Base-by-base conservation (phyloP, 1,139 yeast genomes). In the Citeromyces hawaiiensis region DNA sequence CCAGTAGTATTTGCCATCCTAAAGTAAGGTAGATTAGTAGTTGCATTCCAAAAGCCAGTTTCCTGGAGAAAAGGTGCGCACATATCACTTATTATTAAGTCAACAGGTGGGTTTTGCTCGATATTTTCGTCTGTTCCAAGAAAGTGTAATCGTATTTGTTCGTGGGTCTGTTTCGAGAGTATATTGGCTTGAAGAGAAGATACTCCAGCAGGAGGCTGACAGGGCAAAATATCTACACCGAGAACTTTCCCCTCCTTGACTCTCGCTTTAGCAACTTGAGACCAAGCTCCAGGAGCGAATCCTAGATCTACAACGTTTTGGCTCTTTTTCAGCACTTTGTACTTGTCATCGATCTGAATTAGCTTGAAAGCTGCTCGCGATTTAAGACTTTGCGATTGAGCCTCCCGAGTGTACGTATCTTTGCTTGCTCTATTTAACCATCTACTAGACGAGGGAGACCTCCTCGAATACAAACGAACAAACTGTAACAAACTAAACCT, bases 251-350 rank as follows among this genome's bases (percentile, higher is more conserved):
- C 88, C 17, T 64, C 61, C 13, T 64, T 56, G 10, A 83, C 70
- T 35, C 72, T 59, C 36, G 72, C 75, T 5, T 72, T 72, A 0
- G 94, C 81, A 27, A 83, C 93, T 48, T 79, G 85, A 10, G 88
- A 70, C 98, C 98, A 91, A 30, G 94, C 88, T 0, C 98, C 98
- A 0, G 98, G 98, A 0, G 94, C 94, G 55, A 71, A 91, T 1
- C 98, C 98, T 39, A 91, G 64, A 59, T 91, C 98, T 3, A 91
- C 76, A 0, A 91, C 81, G 41, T 80, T 75, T 48, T 61, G 45
- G 8, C 67, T 65, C 6, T 70, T 65, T 41, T 61, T 61, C 55
- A 91, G 77, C 2, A 91, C 46, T 23, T 64, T 60, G 57, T 67
- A 81, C 51, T 71, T 75, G 25, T 75, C 65, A 54, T 87, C 77